Evolutionary conservation across 2,329 filamentous ascomycete genomes (phyloP).

Genomic region (Colletotrichum higginsianum): DNA sequence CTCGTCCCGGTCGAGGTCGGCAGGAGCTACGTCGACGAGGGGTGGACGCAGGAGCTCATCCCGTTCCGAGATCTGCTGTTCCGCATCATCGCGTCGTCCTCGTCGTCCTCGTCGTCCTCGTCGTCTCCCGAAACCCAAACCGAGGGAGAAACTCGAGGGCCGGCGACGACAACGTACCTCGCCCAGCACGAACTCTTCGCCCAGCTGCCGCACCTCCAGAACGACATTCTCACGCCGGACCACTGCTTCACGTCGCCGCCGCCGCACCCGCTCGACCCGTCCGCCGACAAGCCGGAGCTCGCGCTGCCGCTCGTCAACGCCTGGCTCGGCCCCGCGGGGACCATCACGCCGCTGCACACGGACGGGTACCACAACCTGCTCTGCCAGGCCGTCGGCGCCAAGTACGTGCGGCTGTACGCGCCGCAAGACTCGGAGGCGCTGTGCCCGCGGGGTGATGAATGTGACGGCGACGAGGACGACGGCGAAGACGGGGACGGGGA

Average conservation of each 20-base stretch:
- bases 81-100: slow-evolving; percentile 64
- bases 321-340: slow-evolving; percentile 91
- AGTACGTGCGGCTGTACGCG: slow-evolving; percentile 92
- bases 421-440: slow-evolving; percentile 73
- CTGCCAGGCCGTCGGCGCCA: slow-evolving; percentile 88
- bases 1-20: slow-evolving; percentile 91
- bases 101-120: neutral
- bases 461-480: slow-evolving; percentile 82
- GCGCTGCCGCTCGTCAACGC: slow-evolving; percentile 74
- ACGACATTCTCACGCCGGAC: slow-evolving; percentile 86
- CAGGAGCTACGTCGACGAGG: slow-evolving; percentile 86
- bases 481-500: neutral
- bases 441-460: slow-evolving; percentile 73
- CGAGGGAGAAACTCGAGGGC: neutral
- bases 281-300: slow-evolving; percentile 33
- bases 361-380: slow-evolving; percentile 96
- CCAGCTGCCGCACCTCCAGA: slow-evolving; percentile 83
- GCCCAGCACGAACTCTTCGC: slow-evolving; percentile 91
- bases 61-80: slow-evolving; percentile 80
- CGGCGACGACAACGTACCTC: slow-evolving; percentile 73
- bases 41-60: slow-evolving; percentile 87
- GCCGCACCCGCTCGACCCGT: slow-evolving; percentile 57
- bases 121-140: too few species aligned
- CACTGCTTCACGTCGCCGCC: slow-evolving; percentile 84
- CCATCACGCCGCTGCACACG: slow-evolving; percentile 93